Conservation (phyloP, 1,284 basidiomycete genomes). For the Cutaneotrichosporon spelunceum region DNA sequence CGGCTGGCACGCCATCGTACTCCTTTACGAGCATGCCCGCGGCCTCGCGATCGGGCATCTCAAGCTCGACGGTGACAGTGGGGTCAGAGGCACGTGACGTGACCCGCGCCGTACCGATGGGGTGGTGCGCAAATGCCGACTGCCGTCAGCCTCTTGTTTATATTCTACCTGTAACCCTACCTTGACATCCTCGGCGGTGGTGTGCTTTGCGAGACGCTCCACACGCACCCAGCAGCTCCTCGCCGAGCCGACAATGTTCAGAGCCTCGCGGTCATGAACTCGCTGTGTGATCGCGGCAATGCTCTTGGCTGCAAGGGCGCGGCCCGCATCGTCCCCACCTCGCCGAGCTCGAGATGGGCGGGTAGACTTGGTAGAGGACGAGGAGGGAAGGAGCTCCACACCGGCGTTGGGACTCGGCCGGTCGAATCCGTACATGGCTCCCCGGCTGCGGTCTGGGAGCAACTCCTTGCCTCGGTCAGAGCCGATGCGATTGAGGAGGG, state of each 20-base stretch:
- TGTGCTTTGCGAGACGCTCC: conserved; percentile 68
- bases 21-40: conserved; percentile 67
- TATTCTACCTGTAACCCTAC: conserved; percentile 37
- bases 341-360: conserved; percentile 8
- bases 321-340: conserved; percentile 1
- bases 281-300: conserved; percentile 11
- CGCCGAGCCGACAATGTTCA: conserved; percentile 67
- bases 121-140: conserved; percentile 78
- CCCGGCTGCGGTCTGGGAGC: conserved; percentile 13
- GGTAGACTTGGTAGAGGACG: conserved; percentile 5
- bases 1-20: conserved; percentile 75
- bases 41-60: conserved; percentile 63
- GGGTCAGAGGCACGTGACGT: conserved; percentile 34
- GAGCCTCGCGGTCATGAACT: neutral
- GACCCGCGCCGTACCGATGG: conserved; percentile 59
- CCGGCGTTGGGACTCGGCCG: conserved; percentile 6
- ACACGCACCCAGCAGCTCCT: conserved; percentile 68
- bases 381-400: conserved; percentile 15
- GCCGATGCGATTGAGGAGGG: conserved; percentile 30
- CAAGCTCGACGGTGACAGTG: conserved; percentile 66
- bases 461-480: conserved; percentile 38
- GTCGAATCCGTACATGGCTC: conserved; percentile 29
- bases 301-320: conserved; percentile 12
- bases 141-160: conserved; percentile 31
- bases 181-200: conserved; percentile 76